Base-by-base conservation (phyloP, 176 grass and related monocot species). In the sorghum (Sorghum bicolor) region DNA sequence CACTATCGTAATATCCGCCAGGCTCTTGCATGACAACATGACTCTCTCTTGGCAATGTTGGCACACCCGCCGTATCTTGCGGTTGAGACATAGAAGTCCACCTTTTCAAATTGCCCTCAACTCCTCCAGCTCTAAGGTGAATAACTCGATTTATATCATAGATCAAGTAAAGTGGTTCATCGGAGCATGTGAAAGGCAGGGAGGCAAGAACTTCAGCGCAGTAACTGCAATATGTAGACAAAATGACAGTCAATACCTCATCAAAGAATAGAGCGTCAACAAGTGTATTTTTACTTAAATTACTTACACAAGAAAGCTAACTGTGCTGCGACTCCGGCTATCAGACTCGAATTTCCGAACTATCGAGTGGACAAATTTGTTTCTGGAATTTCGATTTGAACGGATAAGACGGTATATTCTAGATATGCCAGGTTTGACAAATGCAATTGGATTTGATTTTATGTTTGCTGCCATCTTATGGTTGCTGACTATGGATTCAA, bases 71-170 rank as follows among this genome's bases (percentile, higher is more conserved):
- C 4, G 28, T 43, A 71, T 72, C 58, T 83, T 75, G 71, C 55
- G 90, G 88, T 39, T 92, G 97, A 39, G 75, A 81, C 52, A 96
- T 82, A n/a, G 83, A 96, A 82, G 86, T 94, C 97, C 97, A 96
- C 5, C 76, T 65, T 92, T 99, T 99, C 89, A 99, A 88, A 90
- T 90, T 99, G 77, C 89, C 75, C 81, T 99, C 97, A 17, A 99
- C 33, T 64, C 91, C 87, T 48, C 97, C 97, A 48, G 97, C 97
- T 87, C 79, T 91, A 58, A 99, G 67, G 84, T 96, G 93, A 90
- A 99, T 89, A 83, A 99, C 79, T 83, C 97, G 85, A 88, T 99
- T 99, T 88, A 99, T 99, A 83, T 96, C 93, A 79, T 99, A 96
- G 67, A 99, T 95, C 88, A 99, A 83, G 70, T 99, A 96, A 77